phyloP scores from a whole-genome alignment of 192 early-diverging fungal genomes.

The Anaeromyces robustus region DNA sequence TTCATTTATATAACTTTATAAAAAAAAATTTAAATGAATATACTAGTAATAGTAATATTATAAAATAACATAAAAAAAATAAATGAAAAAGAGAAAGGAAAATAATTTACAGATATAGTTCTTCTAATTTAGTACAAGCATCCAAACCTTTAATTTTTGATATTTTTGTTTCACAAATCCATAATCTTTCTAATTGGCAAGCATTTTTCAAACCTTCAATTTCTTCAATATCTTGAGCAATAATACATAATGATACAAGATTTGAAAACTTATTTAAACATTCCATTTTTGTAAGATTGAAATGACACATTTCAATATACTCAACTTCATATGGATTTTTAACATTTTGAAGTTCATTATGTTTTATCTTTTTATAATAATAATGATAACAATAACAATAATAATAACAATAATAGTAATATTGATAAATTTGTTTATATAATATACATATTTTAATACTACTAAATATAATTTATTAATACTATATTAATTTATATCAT shows the following conservation, averaged over 20 bases:
- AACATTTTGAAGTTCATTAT: constrained; percentile 6
- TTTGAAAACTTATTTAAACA: constrained; percentile 18
- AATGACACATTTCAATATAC: constrained; percentile 37
- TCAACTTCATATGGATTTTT: background rate
- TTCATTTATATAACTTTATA: too few species aligned
- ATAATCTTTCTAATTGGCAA: constrained; percentile 22
- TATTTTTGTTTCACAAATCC: constrained; percentile 40
- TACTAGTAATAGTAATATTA: too few species aligned
- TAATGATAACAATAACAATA: background rate
- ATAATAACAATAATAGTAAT: too few species aligned
- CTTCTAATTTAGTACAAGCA: constrained; percentile 12
- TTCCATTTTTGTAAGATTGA: constrained; percentile 23
- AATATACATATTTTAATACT: too few species aligned
- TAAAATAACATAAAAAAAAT: too few species aligned
- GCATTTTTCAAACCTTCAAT: constrained; percentile 23
- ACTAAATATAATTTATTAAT: too few species aligned
- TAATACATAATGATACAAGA: constrained; percentile 25
- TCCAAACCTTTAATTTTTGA: constrained; percentile 21
- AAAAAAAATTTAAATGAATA: too few species aligned
- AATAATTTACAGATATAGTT: constrained; percentile 28
- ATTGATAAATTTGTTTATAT: too few species aligned
- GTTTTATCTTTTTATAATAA: constrained; percentile 3
- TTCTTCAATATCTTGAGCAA: constrained; percentile 33
- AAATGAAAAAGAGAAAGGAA: too few species aligned
- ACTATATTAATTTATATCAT: too few species aligned